Evolutionary conservation across 768 basidiomycete genomes (phyloP), one percentile per base, ranked within the genome.

Genomic region (Hydnum rufescens): DNA sequence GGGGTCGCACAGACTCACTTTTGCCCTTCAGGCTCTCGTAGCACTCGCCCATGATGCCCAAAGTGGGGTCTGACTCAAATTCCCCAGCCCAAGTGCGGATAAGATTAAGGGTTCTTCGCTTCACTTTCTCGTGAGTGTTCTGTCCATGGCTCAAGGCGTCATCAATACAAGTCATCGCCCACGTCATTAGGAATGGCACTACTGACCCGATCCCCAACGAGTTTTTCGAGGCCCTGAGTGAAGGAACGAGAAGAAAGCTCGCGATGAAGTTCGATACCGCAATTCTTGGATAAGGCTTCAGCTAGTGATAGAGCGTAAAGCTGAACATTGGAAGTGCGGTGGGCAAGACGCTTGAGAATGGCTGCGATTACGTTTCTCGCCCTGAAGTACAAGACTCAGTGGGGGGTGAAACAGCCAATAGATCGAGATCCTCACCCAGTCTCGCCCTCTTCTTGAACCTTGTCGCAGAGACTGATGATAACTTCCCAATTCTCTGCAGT

Each of bases 271-370:
- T 76, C 72, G 57, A 81, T 71, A 2, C 77, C 77, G 58, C 87
- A 87, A 66, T 99, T 99, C 74, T 92, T 93, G 32, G 81, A 79
- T 6, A 99, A 72, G 0, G 90, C 76, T 61, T 96, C 93, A 2
- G 81, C 74, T 18, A 97, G 72, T 1, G 86, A 77, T 3, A 99
- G 75, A 3, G 93, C 76, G 61, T 92, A 96, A 1, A 96, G 74
- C 66, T 99, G 95, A 2, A 99, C 95, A 59, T 93, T 99, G 2
- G 95, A 83, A 63, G 85, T 95, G 19, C 95, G 77, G 66, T 99
- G 95, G 5, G 82, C 74, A 2, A 99, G 72, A 3, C 95, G 85
- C 65, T 92, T 96, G 60, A 90, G 72, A 30, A 95, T 61, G 0
- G 93, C 75, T 8, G 80, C 79, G 55, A 92, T 74, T 53, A 85